Evolutionary conservation across 2,329 filamentous ascomycete genomes (phyloP), one percentile per base, ranked within the genome.

Genomic region (Sarocladium brachiariae): DNA sequence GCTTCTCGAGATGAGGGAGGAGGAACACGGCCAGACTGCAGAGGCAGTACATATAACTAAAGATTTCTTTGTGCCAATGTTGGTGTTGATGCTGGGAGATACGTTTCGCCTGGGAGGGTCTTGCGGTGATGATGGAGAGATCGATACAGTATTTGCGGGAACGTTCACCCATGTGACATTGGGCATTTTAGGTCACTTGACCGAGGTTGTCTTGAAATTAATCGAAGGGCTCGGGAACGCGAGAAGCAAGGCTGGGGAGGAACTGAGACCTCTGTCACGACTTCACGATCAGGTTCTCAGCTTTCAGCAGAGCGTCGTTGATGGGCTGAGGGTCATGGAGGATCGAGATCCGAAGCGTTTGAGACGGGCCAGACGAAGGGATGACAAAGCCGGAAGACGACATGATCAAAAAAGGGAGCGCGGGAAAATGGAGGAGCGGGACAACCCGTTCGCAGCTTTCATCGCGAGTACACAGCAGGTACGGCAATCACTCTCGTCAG

Each of bases 331-430:
- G 16, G 33, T 47, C n/a, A 33, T 47, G 5, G 14, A 33, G 16
- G 27, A 33, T 13, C 3, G 43, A 19, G 43, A 47, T 33, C 43
- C 43, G 27, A 25, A 33, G n/a, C 43, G 43, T 9, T 47, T 47
- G 27, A 16, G 43, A 16, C 43, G 8, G 16, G 25, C 27, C 6
- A 47, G 25, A n/a, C 8, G 33, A 25, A 10, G 27, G n/a, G 43
- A 47, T 23, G 43, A 19, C 16, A 21, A 4, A 11, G 18, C 25
- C n/a, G 35, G 8, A 35, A 25, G 25, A 33, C 19, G n/a, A 25
- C n/a, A 6, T 7, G 10, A 25, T 3, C 24, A 25, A n/a, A 25
- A 27, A 23, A 23, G 23, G 37, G 37, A 19, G 14, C 39, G 30
- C 21, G 39, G 30, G 39, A 19, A 9, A 9, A 45, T 11, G 4